Base-by-base conservation (phyloP, 1,284 basidiomycete genomes). In the Ceratobasidium sp. region DNA sequence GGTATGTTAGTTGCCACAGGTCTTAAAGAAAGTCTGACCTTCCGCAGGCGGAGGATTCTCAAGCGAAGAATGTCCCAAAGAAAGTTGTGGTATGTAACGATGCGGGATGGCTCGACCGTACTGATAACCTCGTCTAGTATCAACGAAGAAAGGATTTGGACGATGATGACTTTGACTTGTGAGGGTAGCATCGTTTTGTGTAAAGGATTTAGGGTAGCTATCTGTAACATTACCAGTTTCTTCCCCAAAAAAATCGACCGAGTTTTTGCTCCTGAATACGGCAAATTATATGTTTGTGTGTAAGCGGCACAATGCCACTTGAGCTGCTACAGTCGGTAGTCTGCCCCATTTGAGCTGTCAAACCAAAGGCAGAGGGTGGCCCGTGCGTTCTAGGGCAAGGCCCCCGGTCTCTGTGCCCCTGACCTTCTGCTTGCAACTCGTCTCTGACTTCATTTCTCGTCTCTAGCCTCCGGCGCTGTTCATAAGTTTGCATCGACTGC, bases 141-240 rank as follows among this genome's bases (percentile, higher is more conserved):
- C 90, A 92, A 79, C 86, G 92, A 77, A 85, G 90, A 77, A 83
- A 83, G 80, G 88, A 85, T 76, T 88, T 88, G 68, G 83, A 90
- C 46, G 92, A 82, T 62, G 81, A 82, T 77, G 91, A 92, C 77
- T 89, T 90, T 78, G 89, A 91, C 80, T 84, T 91, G 77, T 90
- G 79, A 84, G 39, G 51, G 37, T n/a, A 46, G 16, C 43, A 14
- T 5, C 43, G 41, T 43, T 43, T n/a, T n/a, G n/a, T 19, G 24
- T 9, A 34, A 39, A 53, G 29, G 31, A 9, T 41, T n/a, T 13
- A 13, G 37, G 37, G 22, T 31, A 11, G 34, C 19, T 59, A 39
- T 34, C 16, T 59, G 56, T 59, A 59, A 34, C 37, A 41, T 34
- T 24, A 59, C 34, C 37, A 41, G n/a, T n/a, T n/a, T n/a, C n/a